Percentiles rank a stretch among this genome's conserved stretches.
These are phyloP conservation scores for Misopates orontium DNA, from an alignment of 257 asterid genomes.

Conservation along the genomic window DNA sequence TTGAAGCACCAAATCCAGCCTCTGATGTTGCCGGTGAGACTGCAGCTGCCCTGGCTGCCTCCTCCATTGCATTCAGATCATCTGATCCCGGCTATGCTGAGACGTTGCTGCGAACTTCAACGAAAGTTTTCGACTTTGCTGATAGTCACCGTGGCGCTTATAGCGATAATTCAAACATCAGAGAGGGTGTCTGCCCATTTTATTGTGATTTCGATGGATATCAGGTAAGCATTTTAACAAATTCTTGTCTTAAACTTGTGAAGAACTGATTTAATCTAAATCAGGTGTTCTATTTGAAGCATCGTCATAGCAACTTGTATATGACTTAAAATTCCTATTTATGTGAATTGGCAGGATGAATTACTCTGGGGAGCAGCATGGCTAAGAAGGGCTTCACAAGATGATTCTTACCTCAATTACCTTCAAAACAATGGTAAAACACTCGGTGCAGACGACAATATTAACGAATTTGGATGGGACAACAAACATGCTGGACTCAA, in stretches of 20 bases:
- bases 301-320: not conserved
- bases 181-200: slow-evolving; percentile 79
- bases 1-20: slow-evolving; percentile 96
- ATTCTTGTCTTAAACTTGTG: too few species aligned
- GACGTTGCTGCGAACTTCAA: slow-evolving; percentile 62
- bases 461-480: slow-evolving; percentile 97
- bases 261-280: too few species aligned
- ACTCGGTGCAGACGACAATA: slow-evolving; percentile 84
- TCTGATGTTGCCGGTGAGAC: slow-evolving; percentile 96
- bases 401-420: slow-evolving; percentile 71
- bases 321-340: not conserved
- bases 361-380: slow-evolving; percentile 99
- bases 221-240: slow-evolving; percentile 51
- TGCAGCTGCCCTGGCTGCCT: slow-evolving; percentile 97
- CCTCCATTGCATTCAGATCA: slow-evolving; percentile 75
- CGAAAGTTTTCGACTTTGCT: slow-evolving; percentile 70
- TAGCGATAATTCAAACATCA: slow-evolving; percentile 70
- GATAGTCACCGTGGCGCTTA: slow-evolving; percentile 86
- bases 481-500: slow-evolving; percentile 95
- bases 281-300: not conserved
- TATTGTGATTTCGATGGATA: slow-evolving; percentile 96
- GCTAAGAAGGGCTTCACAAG: slow-evolving; percentile 79
- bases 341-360: slow-evolving; percentile 63
- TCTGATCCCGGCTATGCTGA: slow-evolving; percentile 78
- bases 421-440: slow-evolving; percentile 77